A percentile compares a stretch with the other conserved stretches of the same genome.
phyloP scores from a whole-genome alignment of 108 stramenopile genomes.

The Cyclotella distinguenda region DNA sequence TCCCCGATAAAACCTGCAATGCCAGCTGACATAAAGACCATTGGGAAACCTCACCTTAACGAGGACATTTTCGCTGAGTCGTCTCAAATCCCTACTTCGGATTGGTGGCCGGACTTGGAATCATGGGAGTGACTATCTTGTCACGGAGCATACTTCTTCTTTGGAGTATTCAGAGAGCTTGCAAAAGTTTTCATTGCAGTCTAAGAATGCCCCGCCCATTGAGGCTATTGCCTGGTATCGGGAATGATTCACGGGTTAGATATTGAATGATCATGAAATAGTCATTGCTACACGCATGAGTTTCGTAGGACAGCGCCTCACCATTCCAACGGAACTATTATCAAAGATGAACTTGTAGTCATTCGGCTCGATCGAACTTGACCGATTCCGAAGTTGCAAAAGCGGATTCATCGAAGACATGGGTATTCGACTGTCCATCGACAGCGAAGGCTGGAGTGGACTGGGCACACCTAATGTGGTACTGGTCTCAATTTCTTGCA shows the following conservation, averaged over 20 bases:
- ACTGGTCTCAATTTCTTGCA: conserved; percentile 66
- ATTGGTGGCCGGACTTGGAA: conserved; percentile 19
- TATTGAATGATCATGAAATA: not conserved
- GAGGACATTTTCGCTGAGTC: not conserved
- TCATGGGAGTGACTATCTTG: no score
- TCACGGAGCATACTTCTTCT: conserved; percentile 83
- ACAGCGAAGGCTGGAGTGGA: not conserved
- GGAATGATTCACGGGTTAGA: not conserved
- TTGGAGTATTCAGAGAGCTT: conserved; percentile 72
- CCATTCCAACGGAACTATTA: conserved; percentile 79
- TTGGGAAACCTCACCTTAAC: conserved; percentile 12
- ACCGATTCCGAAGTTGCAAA: not conserved
- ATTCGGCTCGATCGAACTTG: conserved; percentile 43
- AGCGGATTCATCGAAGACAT: not conserved
- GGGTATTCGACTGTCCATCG: no score
- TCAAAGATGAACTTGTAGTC: conserved; percentile 83
- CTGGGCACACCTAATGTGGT: conserved; percentile 62
- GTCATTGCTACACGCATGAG: not conserved
- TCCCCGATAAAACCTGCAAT: conserved; percentile 10
- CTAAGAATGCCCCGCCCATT: conserved; percentile 87
- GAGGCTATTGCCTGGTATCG: conserved; percentile 69
- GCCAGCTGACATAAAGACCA: conserved; percentile 17
- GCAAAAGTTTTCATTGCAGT: conserved; percentile 84
- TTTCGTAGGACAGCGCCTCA: not conserved
- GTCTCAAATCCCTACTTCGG: not conserved